Conservation (phyloP, 192 early-diverging fungal genomes). For the Mortierella alpina region DNA sequence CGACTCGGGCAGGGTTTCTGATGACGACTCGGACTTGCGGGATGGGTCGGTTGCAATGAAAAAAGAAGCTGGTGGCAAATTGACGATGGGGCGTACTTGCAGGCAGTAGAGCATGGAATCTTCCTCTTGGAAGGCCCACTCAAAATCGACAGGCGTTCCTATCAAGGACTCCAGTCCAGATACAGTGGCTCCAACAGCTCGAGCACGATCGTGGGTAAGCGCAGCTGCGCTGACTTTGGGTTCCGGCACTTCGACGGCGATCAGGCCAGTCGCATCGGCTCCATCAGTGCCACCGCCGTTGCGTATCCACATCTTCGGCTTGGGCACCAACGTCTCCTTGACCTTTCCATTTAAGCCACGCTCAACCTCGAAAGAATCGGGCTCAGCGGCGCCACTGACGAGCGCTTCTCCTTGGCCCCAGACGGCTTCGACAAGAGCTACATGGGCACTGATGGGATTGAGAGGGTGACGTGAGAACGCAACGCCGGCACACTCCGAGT, state of each 20-base stretch:
- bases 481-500: conserved; percentile 51
- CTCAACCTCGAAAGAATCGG: conserved; percentile 59
- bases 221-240: conserved; percentile 38
- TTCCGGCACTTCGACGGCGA: conserved; percentile 41
- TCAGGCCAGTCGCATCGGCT: conserved; percentile 32
- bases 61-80: conserved; percentile 41
- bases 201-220: conserved; percentile 33
- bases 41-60: conserved; percentile 35
- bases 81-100: conserved; percentile 50
- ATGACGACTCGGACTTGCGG: conserved; percentile 14
- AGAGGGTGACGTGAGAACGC: conserved; percentile 53
- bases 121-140: conserved; percentile 48
- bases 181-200: conserved; percentile 35
- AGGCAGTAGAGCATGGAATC: conserved; percentile 43
- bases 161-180: conserved; percentile 35
- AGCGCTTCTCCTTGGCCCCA: conserved; percentile 65
- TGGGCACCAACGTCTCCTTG: conserved; percentile 46
- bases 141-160: conserved; percentile 48
- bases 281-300: conserved; percentile 22
- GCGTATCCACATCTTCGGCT: conserved; percentile 51
- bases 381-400: conserved; percentile 61
- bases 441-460: conserved; percentile 55
- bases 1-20: conserved; percentile 14
- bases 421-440: conserved; percentile 51
- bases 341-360: conserved; percentile 41